These are phyloP conservation scores for Calonectria ilicicola DNA, from an alignment of 2,329 filamentous ascomycete species.

Conservation along the genomic window DNA sequence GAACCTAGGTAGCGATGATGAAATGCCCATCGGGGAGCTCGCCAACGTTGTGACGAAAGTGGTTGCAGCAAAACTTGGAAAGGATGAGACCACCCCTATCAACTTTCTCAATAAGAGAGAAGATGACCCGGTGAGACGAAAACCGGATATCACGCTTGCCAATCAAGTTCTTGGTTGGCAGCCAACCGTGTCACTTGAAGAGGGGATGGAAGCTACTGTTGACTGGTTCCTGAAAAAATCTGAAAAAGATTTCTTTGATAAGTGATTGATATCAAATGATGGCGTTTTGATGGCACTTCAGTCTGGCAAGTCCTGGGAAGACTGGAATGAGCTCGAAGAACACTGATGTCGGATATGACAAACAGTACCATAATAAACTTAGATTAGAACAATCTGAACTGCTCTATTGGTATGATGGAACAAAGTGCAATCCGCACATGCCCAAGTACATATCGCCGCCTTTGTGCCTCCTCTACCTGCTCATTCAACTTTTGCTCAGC, in stretches of 20 bases:
- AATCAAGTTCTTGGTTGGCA: constrained; percentile 25
- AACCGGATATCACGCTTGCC: constrained; percentile 30
- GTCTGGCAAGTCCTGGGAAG: too few relatives aligned
- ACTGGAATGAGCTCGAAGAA: too few relatives aligned
- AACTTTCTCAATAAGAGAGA: constrained; percentile 27
- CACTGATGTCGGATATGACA: background rate
- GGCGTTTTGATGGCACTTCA: too few relatives aligned
- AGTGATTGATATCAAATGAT: too few relatives aligned
- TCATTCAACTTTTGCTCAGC: too few relatives aligned
- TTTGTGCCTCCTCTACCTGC: too few relatives aligned
- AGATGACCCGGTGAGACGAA: constrained; percentile 31
- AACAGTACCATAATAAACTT: too few relatives aligned
- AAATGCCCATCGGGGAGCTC: constrained; percentile 31
- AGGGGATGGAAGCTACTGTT: constrained; percentile 28
- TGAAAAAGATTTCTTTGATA: too few relatives aligned
- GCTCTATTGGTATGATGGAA: too few relatives aligned
- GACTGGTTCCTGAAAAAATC: constrained; percentile 26
- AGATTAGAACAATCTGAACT: background rate
- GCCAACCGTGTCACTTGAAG: constrained; percentile 23
- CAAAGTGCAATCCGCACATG: too few relatives aligned
- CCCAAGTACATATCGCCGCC: too few relatives aligned
- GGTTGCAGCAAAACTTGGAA: constrained; percentile 25
- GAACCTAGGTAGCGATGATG: constrained; percentile 33
- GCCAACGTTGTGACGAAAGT: constrained; percentile 28
- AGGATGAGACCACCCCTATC: constrained; percentile 15